Evolutionary conservation across 1,284 basidiomycete species (phyloP).

Genomic region (Kwoniella shivajii): DNA sequence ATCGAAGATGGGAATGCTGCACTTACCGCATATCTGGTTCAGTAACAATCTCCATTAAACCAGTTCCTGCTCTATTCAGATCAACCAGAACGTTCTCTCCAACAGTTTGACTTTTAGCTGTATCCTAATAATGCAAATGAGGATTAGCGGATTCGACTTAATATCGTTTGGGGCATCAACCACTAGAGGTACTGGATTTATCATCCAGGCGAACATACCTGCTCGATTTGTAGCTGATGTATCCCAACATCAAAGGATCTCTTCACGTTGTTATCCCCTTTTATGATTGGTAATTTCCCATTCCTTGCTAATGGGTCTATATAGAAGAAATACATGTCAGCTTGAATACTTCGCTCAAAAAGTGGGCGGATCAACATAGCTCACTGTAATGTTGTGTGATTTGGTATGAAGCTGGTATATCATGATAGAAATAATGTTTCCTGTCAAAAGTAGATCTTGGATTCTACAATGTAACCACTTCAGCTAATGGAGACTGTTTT

Average conservation of each 20-base stretch:
- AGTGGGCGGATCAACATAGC: conserved; percentile 32
- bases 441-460: conserved; percentile 82
- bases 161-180: not conserved
- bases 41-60: conserved; percentile 95
- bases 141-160: not conserved
- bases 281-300: conserved; percentile 63
- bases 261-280: conserved; percentile 50
- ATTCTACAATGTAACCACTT: conserved; percentile 55
- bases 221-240: conserved; percentile 93
- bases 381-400: conserved; percentile 91
- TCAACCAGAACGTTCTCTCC: conserved; percentile 71
- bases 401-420: conserved; percentile 92
- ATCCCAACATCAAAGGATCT: conserved; percentile 66
- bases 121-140: conserved; percentile 68
- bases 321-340: not conserved
- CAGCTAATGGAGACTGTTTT: not conserved
- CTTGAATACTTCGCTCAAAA: not conserved
- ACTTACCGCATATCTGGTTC: conserved; percentile 83
- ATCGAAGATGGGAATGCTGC: not conserved
- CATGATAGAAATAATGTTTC: conserved; percentile 98
- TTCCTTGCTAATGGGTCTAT: conserved; percentile 75
- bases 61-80: conserved; percentile 85
- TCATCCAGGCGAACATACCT: conserved; percentile 60
- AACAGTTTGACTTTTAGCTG: conserved; percentile 82
- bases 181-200: too few species aligned